Evolutionary conservation across 306 rosid species (phyloP).

Genomic region (Styphnolobium japonicum): DNA sequence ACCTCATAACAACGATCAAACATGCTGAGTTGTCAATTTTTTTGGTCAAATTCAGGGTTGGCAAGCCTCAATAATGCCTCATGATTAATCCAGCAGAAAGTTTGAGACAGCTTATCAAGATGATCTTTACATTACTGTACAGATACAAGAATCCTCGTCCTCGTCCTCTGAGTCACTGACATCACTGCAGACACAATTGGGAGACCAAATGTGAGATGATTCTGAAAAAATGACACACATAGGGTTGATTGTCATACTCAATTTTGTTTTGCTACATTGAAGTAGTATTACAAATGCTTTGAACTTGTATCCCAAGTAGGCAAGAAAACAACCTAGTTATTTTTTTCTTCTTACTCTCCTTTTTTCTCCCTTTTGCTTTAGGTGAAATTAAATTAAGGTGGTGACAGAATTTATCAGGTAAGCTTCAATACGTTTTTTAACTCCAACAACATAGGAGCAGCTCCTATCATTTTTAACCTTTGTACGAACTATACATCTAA

Average conservation of each 20-base stretch:
- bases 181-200: conserved; percentile 61
- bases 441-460: background rate
- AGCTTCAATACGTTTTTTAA: background rate
- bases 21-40: conserved; percentile 14
- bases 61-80: conserved; percentile 28
- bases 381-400: background rate
- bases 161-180: conserved; percentile 77
- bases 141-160: conserved; percentile 74
- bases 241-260: background rate
- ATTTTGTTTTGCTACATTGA: background rate
- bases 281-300: conserved; percentile 9
- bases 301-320: background rate
- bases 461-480: background rate
- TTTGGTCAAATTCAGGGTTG: conserved; percentile 29
- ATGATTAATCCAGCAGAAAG: conserved; percentile 40
- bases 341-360: background rate
- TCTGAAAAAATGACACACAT: background rate
- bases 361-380: background rate
- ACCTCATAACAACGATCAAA: conserved; percentile 26
- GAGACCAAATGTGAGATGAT: conserved; percentile 23
- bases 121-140: conserved; percentile 68
- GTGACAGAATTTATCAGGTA: background rate
- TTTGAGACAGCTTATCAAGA: conserved; percentile 35
- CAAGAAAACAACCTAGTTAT: background rate
- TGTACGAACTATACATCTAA: conserved; percentile 1